These are phyloP conservation scores for Thalassiosira mediterranea DNA, from an alignment of 352 stramenopile genomes.

Conservation along the genomic window DNA sequence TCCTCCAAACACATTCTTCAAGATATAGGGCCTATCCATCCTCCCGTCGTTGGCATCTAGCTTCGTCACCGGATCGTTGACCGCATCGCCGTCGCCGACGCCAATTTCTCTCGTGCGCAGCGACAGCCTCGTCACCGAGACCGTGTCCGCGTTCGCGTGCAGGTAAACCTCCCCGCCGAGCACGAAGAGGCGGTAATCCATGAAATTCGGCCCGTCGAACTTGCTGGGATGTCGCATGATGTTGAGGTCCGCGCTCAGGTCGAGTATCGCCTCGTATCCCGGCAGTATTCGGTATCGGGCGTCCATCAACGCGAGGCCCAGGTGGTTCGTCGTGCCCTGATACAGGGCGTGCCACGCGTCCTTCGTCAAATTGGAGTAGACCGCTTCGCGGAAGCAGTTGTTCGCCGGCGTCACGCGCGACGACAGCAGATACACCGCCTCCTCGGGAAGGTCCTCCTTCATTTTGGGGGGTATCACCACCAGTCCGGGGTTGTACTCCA, in stretches of 20 bases:
- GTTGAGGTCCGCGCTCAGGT: conserved; percentile 30
- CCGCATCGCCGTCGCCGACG: not conserved
- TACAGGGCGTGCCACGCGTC: conserved; percentile 28
- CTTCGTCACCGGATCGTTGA: not conserved
- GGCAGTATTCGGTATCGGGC: conserved; percentile 35
- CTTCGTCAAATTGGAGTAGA: conserved; percentile 22
- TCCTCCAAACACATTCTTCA: conserved; percentile 40
- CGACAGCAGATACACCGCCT: conserved; percentile 47
- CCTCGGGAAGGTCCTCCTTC: conserved; percentile 22
- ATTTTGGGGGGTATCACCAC: conserved; percentile 28
- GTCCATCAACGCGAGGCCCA: conserved; percentile 54
- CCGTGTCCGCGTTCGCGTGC: conserved; percentile 34
- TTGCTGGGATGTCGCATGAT: conserved; percentile 10
- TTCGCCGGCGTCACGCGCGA: conserved; percentile 55
- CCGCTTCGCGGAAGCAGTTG: conserved; percentile 52
- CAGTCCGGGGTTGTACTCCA: conserved; percentile 62
- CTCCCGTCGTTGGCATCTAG: too few species aligned
- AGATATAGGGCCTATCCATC: conserved; percentile 20
- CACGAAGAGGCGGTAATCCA: conserved; percentile 60
- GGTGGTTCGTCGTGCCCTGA: conserved; percentile 32
- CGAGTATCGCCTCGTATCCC: conserved; percentile 43
- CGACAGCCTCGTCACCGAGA: conserved; percentile 19
- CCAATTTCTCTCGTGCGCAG: conserved; percentile 22
- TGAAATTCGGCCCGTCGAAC: conserved; percentile 18
- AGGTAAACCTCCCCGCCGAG: conserved; percentile 51